Percentiles rank a stretch among this genome's conserved stretches.
These are phyloP conservation scores for Narthecium ossifragum DNA, from an alignment of 106 monocot species.

Conservation along the genomic window DNA sequence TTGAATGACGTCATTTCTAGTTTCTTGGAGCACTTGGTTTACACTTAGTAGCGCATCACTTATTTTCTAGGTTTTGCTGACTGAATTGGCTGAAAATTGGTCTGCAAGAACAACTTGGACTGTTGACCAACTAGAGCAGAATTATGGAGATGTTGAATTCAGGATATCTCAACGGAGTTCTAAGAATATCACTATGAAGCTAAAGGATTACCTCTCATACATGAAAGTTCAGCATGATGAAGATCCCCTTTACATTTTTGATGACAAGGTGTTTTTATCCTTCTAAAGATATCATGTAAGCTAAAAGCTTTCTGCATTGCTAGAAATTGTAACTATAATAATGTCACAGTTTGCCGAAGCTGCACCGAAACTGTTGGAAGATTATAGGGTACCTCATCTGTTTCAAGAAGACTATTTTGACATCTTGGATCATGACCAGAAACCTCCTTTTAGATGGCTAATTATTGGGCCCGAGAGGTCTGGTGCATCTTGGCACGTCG, in stretches of 20 bases:
- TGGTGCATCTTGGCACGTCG: constrained; percentile 99
- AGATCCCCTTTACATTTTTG: constrained; percentile 98
- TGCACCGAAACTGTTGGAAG: constrained; percentile 76
- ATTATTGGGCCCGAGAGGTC: constrained; percentile 96
- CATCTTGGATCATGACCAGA: constrained; percentile 61
- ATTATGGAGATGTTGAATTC: constrained; percentile 70
- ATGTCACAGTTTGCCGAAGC: constrained; percentile 84
- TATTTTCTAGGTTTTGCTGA: constrained; percentile 71
- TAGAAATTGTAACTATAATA: constrained; percentile 6
- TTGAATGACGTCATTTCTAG: too few species aligned
- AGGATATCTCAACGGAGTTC: constrained; percentile 89
- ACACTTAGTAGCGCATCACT: too few species aligned
- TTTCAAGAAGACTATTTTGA: constrained; percentile 97
- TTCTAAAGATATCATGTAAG: not conserved
- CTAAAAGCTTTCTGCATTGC: not conserved
- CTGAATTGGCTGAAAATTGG: constrained; percentile 73
- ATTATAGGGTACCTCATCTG: constrained; percentile 76
- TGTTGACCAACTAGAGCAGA: constrained; percentile 47
- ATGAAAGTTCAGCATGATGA: constrained; percentile 95
- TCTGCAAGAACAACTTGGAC: constrained; percentile 83
- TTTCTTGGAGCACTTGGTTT: too few species aligned
- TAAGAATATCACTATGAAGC: constrained; percentile 76
- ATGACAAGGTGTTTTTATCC: constrained; percentile 59
- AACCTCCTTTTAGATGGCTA: constrained; percentile 96
- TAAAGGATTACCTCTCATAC: constrained; percentile 87